Base-by-base conservation (phyloP, 225 moss, liverwort and hornwort species). In the Antitrichia curtipendula region DNA sequence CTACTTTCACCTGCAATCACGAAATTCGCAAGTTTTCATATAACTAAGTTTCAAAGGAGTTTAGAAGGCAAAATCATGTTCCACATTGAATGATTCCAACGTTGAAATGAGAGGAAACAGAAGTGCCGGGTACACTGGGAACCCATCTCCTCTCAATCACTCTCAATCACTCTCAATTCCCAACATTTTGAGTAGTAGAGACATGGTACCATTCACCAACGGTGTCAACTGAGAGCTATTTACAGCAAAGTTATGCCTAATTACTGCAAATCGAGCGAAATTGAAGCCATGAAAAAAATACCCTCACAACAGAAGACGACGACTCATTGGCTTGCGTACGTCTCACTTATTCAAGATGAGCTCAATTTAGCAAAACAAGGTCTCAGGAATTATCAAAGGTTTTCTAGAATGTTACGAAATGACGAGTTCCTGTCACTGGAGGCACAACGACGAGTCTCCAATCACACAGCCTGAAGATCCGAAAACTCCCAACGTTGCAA, bases 1-100 rank as follows among this genome's bases (percentile, higher is more conserved):
- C 96, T 65, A 95, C 92, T 90, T 98, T 98, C 66, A 98, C 98
- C 96, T 96, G 88, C 75, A 83, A 73, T 80, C 83, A 84, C 84
- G 36, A n/a, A 64, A 84, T 69, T 62, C 60, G 54, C 75, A 84
- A 66, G 29, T 82, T 64, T 77, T 43, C 62, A 38, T 50, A 36
- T 20, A 27, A 81, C 45, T 68, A 69, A 17, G 45, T 36, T 78
- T 64, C 36, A 47, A 43, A 73, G 47, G 19, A 73, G n/a, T 47
- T 60, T 19, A 27, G 28, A 45, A 57, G 27, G 45, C 36, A 79
- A 50, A 86, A 43, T 60, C 23, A 13, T 49, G 13, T 32, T 45
- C 56, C 56, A 85, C 16, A 10, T 11, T 63, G 52, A 10, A n/a
- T 29, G 53, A 40, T 75, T 85, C 17, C 77, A 85, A 64, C 3